Evolutionary conservation across 805 yeast genomes (phyloP).

Genomic region (Suhomyces vadensis): DNA sequence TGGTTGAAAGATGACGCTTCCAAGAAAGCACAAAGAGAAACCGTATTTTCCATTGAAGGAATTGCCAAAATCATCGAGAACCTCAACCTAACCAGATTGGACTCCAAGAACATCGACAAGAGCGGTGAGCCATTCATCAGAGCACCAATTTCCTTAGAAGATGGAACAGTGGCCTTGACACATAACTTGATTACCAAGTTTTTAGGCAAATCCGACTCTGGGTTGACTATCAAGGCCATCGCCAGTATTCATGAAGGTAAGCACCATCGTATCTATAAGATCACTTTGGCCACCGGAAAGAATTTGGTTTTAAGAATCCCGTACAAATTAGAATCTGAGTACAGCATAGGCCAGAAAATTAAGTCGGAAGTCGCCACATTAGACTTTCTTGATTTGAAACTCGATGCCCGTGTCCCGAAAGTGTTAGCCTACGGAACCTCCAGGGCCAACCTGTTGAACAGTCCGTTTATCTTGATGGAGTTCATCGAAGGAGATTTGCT

Average conservation of each 20-base stretch:
- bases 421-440: conserved; percentile 67
- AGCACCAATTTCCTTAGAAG: conserved; percentile 41
- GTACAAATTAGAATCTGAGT: conserved; percentile 69
- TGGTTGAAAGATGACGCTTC: conserved; percentile 81
- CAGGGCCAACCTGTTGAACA: conserved; percentile 58
- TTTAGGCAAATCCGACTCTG: conserved; percentile 46
- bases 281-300: conserved; percentile 61
- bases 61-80: conserved; percentile 53
- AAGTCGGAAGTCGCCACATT: conserved; percentile 92
- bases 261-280: conserved; percentile 83
- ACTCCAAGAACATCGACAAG: conserved; percentile 23
- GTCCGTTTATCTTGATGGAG: conserved; percentile 83
- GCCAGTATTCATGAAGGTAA: conserved; percentile 91
- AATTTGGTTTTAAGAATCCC: conserved; percentile 81
- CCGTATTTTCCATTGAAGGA: conserved; percentile 82
- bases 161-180: conserved; percentile 45
- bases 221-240: conserved; percentile 61
- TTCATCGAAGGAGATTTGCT: conserved; percentile 73
- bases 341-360: conserved; percentile 63
- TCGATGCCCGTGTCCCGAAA: conserved; percentile 70
- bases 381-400: conserved; percentile 71
- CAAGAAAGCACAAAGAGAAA: conserved; percentile 75
- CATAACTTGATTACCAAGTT: conserved; percentile 47
- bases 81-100: conserved; percentile 39
- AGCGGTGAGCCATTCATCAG: conserved; percentile 23